Conservation (phyloP, 257 asterid species). For the Penstemon eatonii region DNA sequence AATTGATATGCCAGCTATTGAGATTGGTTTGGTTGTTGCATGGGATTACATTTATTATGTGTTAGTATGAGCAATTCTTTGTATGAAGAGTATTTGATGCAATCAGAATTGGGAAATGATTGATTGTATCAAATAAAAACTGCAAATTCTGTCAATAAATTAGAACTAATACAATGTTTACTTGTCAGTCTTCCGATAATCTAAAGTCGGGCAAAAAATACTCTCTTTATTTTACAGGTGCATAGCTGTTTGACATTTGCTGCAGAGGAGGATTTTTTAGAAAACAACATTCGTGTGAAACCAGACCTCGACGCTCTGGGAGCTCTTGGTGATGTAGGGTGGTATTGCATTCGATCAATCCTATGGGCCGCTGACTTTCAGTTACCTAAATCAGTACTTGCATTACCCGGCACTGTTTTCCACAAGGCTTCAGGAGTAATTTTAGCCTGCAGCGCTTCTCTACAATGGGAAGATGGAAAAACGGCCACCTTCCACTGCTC, state of each 20-base stretch:
- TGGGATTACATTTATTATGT: too few relatives aligned
- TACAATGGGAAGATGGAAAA: constrained; percentile 61
- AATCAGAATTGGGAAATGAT: too few relatives aligned
- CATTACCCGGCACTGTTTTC: constrained; percentile 44
- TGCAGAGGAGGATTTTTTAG: constrained; percentile 35
- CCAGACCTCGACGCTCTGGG: constrained; percentile 76
- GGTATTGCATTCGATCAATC: constrained; percentile 75
- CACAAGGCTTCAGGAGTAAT: constrained; percentile 65
- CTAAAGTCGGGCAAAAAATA: too few relatives aligned
- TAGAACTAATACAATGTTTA: too few relatives aligned
- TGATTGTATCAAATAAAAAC: too few relatives aligned
- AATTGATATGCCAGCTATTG: too few relatives aligned
- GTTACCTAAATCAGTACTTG: constrained; percentile 59
- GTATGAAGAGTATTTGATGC: too few relatives aligned
- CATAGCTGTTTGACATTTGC: constrained; percentile 45
- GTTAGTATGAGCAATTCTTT: too few relatives aligned
- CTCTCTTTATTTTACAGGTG: constrained; percentile 37
- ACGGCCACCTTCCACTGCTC: constrained; percentile 77
- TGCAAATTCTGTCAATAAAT: too few relatives aligned
- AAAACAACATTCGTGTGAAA: constrained; percentile 62
- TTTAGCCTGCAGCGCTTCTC: constrained; percentile 60
- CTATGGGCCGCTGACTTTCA: constrained; percentile 61
- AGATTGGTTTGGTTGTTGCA: too few relatives aligned
- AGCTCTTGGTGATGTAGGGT: constrained; percentile 72
- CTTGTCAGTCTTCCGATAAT: too few relatives aligned